A percentile compares a stretch with the other conserved stretches of the same genome.
Conservation (phyloP, 2,329 filamentous ascomycete species). For the Aspergillus melleus region DNA sequence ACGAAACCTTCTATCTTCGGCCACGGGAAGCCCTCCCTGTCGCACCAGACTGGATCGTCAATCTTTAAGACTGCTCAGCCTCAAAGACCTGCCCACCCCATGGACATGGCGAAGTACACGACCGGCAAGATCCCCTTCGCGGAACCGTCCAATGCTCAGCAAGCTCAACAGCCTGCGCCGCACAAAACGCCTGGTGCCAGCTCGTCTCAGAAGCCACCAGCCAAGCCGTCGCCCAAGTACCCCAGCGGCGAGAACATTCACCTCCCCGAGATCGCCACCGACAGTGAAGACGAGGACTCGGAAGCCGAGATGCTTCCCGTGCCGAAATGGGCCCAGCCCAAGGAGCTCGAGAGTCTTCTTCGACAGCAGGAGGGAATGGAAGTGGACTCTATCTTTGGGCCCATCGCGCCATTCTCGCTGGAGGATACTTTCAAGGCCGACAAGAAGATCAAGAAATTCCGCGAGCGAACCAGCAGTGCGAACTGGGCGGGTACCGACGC, state of each 20-base stretch:
- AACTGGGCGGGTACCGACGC: constrained; percentile 85
- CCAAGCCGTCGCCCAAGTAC: constrained; percentile 77
- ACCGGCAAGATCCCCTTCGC: constrained; percentile 91
- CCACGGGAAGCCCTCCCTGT: constrained; percentile 35
- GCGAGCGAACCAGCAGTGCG: constrained; percentile 86
- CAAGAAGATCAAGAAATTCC: constrained; percentile 85
- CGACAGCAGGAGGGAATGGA: constrained; percentile 72
- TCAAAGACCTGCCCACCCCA: constrained; percentile 63
- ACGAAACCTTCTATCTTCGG: constrained; percentile 43
- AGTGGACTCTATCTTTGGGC: constrained; percentile 88
- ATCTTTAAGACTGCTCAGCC: constrained; percentile 52
- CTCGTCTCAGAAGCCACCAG: constrained; percentile 36
- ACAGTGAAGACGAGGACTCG: constrained; percentile 83
- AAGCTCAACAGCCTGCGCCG: constrained; percentile 38
- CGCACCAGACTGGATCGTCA: constrained; percentile 32
- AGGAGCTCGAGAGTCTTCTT: constrained; percentile 73
- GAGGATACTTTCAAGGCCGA: constrained; percentile 94
- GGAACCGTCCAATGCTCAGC: constrained; percentile 59
- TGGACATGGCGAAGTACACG: constrained; percentile 84
- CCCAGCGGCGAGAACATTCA: constrained; percentile 87
- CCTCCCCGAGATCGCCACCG: constrained; percentile 91
- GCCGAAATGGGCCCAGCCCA: constrained; percentile 85
- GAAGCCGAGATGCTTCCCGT: constrained; percentile 63
- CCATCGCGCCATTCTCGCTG: constrained; percentile 84
- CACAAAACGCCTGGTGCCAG: constrained; percentile 68